Base-by-base conservation (phyloP, 345 rosid species). In the Arabis hirsuta region DNA sequence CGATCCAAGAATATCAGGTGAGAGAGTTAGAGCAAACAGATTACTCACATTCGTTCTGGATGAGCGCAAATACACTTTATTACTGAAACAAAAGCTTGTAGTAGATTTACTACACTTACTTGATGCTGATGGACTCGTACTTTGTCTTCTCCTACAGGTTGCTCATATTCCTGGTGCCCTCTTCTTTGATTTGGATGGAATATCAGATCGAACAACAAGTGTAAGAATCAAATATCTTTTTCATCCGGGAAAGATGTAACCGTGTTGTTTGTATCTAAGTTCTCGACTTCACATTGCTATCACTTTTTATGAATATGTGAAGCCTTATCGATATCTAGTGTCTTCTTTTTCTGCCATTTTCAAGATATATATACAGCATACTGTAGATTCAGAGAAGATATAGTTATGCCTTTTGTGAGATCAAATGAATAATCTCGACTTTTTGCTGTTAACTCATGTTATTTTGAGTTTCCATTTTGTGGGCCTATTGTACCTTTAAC, bases 111-210 rank as follows among this genome's bases (percentile, higher is more conserved):
- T 41, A 55, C 53, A 36, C 36, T 60, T 22, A 13, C 57, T 55
- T 38, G 65, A 76, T 69, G 47, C 53, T 69, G 16, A 29, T 62
- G 43, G 13, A 51, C 69, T 67, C 55, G 43, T 72, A 54, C 45
- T 34, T 48, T 44, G 4, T 20, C 6, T 43, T 31, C 20, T 55
- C 27, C 61, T 71, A 72, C 78, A 95, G 99, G 98, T 87, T 72
- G 97, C 99, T 80, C 99, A 95, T 74, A 92, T 95, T 78, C 98
- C 99, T 10, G 89, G 98, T 63, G 89, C 99, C 60, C 89, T 92
- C 73, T 96, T 92, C 89, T 96, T 92, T 71, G 95, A 96, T 72
- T 75, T 96, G 73, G 99, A 96, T 86, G 98, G 99, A 71, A 92
- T 92, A 80, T 64, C 87, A 44, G 98, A 92, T 77, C 91, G 79